Conservation (phyloP, 192 early-diverging fungal genomes). For the Rhizophagus clarus region DNA sequence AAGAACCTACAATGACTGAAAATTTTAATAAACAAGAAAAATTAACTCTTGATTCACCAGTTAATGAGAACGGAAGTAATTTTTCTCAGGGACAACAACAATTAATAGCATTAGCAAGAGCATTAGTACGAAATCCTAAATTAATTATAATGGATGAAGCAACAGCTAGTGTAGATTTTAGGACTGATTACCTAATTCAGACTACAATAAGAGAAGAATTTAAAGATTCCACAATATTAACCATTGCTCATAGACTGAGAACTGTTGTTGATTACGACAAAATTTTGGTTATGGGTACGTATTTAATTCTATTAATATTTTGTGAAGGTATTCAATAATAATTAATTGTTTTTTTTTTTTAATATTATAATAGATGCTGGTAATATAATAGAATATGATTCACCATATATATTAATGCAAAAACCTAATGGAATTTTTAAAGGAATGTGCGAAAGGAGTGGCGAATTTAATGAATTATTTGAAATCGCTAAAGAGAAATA, state of each 20-base stretch:
- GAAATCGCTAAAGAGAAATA: conserved; percentile 58
- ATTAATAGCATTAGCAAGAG: conserved; percentile 71
- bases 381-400: conserved; percentile 79
- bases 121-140: conserved; percentile 60
- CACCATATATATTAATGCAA: conserved; percentile 69
- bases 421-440: conserved; percentile 64
- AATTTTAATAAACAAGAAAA: conserved; percentile 14
- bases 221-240: conserved; percentile 70
- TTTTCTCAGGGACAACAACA: conserved; percentile 76
- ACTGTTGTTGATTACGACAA: conserved; percentile 77
- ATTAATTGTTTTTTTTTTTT: not conserved
- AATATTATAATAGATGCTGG: conserved; percentile 68
- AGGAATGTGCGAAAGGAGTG: conserved; percentile 79
- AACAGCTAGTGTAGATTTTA: conserved; percentile 86
- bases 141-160: conserved; percentile 88
- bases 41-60: conserved; percentile 61
- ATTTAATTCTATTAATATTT: not conserved
- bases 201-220: conserved; percentile 77
- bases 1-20: not conserved
- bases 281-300: conserved; percentile 53
- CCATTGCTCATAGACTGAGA: conserved; percentile 83
- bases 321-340: not conserved
- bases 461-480: conserved; percentile 73
- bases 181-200: conserved; percentile 84
- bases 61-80: conserved; percentile 77